Base-by-base conservation (phyloP, 768 basidiomycete genomes). In the Thelephora ganbajun region DNA sequence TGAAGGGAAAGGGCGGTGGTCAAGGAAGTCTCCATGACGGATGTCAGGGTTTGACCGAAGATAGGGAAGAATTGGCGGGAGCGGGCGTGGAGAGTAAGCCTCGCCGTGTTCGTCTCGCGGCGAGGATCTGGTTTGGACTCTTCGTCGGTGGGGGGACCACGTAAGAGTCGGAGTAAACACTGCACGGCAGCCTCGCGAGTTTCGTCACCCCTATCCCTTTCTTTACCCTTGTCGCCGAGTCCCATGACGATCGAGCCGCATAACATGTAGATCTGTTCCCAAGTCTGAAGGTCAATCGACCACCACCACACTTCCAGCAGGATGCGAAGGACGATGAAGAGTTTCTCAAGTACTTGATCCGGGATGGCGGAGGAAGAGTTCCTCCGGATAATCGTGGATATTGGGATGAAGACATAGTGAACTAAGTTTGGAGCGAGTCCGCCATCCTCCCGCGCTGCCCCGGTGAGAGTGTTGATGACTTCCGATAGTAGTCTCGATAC, bases 191-290 rank as follows among this genome's bases (percentile, higher is more conserved):
- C 84, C 35, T 77, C 68, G 59, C 81, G 82, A 9, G 86, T 81
- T 61, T 96, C 91, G 45, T 94, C 90, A 51, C 83, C 80, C 42
- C 84, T 71, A 33, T 68, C 69, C 58, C 74, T 82, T 13, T 63
- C 72, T 57, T 80, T 84, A n/a, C 73, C 79, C 60, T 78, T 87
- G 19, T 67, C 69, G 48, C 79, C 82, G 7, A 83, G 65, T 12
- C 76, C 73, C 16, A 79, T 79, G 5, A 86, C 60, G 30, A 83
- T 68, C 13, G 80, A 73, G 33, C 76, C 74, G 52, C 71, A 82
- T 13, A 89, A 67, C 69, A 80, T 83, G 61, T 93, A 87, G 20
- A 91, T 65, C 57, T 96, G 90, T 57, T 84, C 80, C 91, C 91
- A 93, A 22, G 78, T 62, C 47, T 69, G 68, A 34, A 75, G 44